Conservation (phyloP, 2,329 filamentous ascomycete species). For the Aureobasidium namibiae region DNA sequence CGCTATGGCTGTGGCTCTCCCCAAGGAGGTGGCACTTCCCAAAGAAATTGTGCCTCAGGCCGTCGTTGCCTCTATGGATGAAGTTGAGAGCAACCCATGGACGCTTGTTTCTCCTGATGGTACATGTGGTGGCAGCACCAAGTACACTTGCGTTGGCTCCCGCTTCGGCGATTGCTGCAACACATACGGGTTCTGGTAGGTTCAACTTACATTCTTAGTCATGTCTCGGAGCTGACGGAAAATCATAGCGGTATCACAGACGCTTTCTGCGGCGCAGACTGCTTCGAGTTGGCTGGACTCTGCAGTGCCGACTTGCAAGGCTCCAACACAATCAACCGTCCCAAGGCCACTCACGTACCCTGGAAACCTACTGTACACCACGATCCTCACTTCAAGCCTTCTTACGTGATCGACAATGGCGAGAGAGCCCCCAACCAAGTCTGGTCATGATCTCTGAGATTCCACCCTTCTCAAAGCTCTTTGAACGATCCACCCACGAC, state of each 20-base stretch:
- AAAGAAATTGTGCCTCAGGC: constrained; percentile 4
- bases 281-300: constrained; percentile 5
- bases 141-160: constrained; percentile 7
- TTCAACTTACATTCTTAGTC: too few relatives aligned
- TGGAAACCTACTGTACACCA: constrained; percentile 8
- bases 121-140: constrained; percentile 5
- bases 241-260: constrained; percentile 1
- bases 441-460: constrained; percentile 12
- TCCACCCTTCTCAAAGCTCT: neutral
- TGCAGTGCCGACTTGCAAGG: neutral
- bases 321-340: neutral
- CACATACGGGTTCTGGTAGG: constrained; percentile 11
- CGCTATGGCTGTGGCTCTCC: neutral
- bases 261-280: constrained; percentile 11
- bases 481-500: neutral
- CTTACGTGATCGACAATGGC: constrained; percentile 12
- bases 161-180: constrained; percentile 11
- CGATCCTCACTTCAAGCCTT: constrained; percentile 12
- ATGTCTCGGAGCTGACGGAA: too few relatives aligned
- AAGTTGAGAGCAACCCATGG: neutral
- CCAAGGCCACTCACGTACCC: constrained; percentile 1
- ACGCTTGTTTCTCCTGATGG: constrained; percentile 7
- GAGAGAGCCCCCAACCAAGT: constrained; percentile 14
- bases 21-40: neutral
- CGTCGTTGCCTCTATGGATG: neutral